Evolutionary conservation across 2,329 filamentous ascomycete species (phyloP), one percentile per base, ranked within the genome.

Genomic region (Ambrosiella cleistominuta): DNA sequence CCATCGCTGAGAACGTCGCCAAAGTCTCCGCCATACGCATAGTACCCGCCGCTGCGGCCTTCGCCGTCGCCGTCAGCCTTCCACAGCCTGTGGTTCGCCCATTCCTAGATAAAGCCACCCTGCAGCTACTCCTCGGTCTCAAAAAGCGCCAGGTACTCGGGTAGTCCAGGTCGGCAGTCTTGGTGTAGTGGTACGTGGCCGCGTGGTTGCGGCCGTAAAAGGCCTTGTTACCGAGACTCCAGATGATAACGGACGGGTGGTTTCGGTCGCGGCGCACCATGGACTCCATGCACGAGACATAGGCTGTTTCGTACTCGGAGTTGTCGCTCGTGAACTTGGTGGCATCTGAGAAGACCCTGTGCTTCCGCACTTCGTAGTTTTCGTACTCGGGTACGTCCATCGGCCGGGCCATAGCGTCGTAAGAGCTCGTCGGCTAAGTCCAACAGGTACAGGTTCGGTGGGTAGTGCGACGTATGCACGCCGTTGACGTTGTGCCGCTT

Each of bases 211-310:
- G 70, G 0, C 84, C 84, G 60, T 85, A 86, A 64, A 85, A 87
- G 0, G 82, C 75, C 65, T 87, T 83, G 59, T 87, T 88, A 0
- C 84, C 84, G 0, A 88, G 70, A 15, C 79, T 83, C 85, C 84
- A 88, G 56, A 86, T 77, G 50, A 87, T 77, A 2, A 88, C 71
- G 5, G 74, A 83, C 0, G 82, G 71, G 62, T 85, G 80, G 56
- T 86, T 75, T 62, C 72, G 74, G 62, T 74, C 72, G 9, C 84
- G 73, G 63, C 78, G 72, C 0, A 87, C 79, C 62, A 87, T 71
- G 61, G 85, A 81, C 36, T 73, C 69, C 3, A 80, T 80, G 1
- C 84, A 76, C 64, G 87, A 83, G 1, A 87, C 69, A 62, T 88
- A 87, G 0, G 82, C 80, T 1, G 78, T 74, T 57, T 70, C 69